Conservation (phyloP, 495 filamentous ascomycete genomes). For the Talaromyces trachyspermus region DNA sequence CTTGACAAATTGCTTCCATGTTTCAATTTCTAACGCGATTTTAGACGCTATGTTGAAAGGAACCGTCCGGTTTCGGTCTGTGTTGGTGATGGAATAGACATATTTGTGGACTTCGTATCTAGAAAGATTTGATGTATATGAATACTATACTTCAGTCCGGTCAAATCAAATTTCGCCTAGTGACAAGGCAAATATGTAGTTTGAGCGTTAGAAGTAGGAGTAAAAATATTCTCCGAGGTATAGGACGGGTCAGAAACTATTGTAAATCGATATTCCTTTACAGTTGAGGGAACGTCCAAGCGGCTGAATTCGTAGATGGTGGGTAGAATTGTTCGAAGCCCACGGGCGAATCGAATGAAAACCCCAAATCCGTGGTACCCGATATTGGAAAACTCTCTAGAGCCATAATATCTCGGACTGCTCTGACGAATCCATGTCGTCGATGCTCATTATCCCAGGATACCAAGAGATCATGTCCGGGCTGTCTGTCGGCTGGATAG, state of each 20-base stretch:
- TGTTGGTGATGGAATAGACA: slow-evolving; percentile 43
- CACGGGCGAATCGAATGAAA: neutral
- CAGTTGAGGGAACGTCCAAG: neutral
- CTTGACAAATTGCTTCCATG: neutral
- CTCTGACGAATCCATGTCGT: neutral
- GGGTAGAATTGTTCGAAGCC: neutral
- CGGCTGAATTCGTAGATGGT: neutral
- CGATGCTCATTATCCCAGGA: neutral
- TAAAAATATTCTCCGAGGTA: too few relatives aligned
- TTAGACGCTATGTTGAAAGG: slow-evolving; percentile 35
- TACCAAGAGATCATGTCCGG: neutral
- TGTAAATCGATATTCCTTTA: too few relatives aligned
- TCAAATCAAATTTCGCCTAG: too few relatives aligned
- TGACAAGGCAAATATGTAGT: too few relatives aligned
- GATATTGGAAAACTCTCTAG: neutral
- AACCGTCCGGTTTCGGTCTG: slow-evolving; percentile 42
- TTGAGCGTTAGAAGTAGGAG: too few relatives aligned
- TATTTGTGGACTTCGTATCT: neutral
- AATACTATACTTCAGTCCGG: too few relatives aligned
- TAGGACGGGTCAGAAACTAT: too few relatives aligned
- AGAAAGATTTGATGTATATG: neutral
- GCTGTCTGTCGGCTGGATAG: neutral
- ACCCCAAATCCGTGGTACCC: neutral
- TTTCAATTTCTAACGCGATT: neutral
- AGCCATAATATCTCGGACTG: neutral